A percentile compares a stretch with the other conserved stretches of the same genome.
These are phyloP conservation scores for Mycosarcoma maydis DNA, from an alignment of 1,284 basidiomycete species.

Conservation along the genomic window DNA sequence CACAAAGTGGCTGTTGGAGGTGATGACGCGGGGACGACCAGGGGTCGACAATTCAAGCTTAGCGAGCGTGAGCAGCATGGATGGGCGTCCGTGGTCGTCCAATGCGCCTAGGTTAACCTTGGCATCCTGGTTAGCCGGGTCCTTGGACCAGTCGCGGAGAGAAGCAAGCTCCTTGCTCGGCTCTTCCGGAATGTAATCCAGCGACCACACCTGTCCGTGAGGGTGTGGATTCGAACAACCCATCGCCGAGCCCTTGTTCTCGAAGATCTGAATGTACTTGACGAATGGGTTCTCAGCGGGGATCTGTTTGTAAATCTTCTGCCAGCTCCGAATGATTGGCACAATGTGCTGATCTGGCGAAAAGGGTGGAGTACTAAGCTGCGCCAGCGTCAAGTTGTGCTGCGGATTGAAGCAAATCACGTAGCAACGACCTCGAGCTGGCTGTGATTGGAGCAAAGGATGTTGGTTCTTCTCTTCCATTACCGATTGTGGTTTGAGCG, in stretches of 20 bases:
- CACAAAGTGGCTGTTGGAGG: slow-evolving; percentile 80
- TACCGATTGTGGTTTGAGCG: slow-evolving; percentile 73
- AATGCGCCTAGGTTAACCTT: slow-evolving; percentile 69
- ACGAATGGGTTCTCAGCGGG: slow-evolving; percentile 62
- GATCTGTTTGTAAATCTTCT: slow-evolving; percentile 58
- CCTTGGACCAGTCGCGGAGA: slow-evolving; percentile 48
- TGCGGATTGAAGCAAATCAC: slow-evolving; percentile 89
- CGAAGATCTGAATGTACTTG: slow-evolving; percentile 68
- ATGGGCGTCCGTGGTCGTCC: slow-evolving; percentile 74
- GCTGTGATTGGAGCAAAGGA: slow-evolving; percentile 74
- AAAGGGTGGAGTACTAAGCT: slow-evolving; percentile 71
- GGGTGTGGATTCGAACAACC: slow-evolving; percentile 96
- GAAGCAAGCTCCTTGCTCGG: slow-evolving; percentile 54
- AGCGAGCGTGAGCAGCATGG: slow-evolving; percentile 86
- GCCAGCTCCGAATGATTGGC: slow-evolving; percentile 80
- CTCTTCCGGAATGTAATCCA: slow-evolving; percentile 63
- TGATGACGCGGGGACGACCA: slow-evolving; percentile 74
- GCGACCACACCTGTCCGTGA: slow-evolving; percentile 90
- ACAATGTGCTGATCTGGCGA: slow-evolving; percentile 73
- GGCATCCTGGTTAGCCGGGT: slow-evolving; percentile 27
- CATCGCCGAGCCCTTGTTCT: slow-evolving; percentile 97
- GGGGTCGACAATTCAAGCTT: slow-evolving; percentile 74
- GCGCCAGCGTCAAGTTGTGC: slow-evolving; percentile 89
- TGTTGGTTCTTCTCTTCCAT: slow-evolving; percentile 40
- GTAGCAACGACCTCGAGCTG: slow-evolving; percentile 85